Evolutionary conservation across 352 stramenopile species (phyloP).

Genomic region (Phytophthora hibernalis): DNA sequence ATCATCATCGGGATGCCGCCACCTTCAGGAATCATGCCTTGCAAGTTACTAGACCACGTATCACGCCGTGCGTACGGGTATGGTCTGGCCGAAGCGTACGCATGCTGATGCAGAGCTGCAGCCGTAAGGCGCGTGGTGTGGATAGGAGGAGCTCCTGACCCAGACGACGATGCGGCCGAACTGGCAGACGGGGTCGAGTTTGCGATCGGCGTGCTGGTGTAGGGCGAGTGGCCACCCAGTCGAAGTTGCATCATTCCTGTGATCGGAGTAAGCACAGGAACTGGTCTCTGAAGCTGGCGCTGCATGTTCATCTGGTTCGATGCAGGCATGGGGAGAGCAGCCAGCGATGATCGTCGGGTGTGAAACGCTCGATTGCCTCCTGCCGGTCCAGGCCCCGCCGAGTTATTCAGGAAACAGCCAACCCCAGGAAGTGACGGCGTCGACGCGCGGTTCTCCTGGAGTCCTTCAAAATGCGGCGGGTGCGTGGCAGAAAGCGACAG

Average conservation of each 20-base stretch:
- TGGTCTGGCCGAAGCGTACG: conserved; percentile 53
- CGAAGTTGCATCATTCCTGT: conserved; percentile 80
- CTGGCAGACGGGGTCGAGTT: conserved; percentile 39
- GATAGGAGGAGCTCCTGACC: conserved; percentile 15
- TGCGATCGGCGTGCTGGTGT: conserved; percentile 24
- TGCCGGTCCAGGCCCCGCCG: conserved; percentile 20
- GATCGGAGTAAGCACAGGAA: conserved; percentile 66
- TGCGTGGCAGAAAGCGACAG: conserved; percentile 45
- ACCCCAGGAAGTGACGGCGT: conserved; percentile 53
- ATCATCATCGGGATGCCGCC: conserved; percentile 44
- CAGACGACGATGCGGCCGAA: conserved; percentile 26
- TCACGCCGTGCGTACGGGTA: conserved; percentile 48
- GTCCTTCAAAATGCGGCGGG: conserved; percentile 38
- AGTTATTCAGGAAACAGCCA: conserved; percentile 35
- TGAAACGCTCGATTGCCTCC: conserved; percentile 43
- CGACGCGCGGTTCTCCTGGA: conserved; percentile 37
- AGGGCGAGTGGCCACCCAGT: conserved; percentile 53
- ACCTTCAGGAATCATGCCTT: conserved; percentile 46
- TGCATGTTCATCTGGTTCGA: conserved; percentile 32
- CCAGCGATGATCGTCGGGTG: conserved; percentile 54
- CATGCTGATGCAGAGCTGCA: conserved; percentile 54
- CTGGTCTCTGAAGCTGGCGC: conserved; percentile 27
- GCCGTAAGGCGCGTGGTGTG: conserved; percentile 39
- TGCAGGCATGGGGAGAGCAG: conserved; percentile 57
- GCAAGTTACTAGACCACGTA: conserved; percentile 42